These are phyloP conservation scores for Spathaspora passalidarum DNA, from an alignment of 805 yeast genomes.

Conservation along the genomic window DNA sequence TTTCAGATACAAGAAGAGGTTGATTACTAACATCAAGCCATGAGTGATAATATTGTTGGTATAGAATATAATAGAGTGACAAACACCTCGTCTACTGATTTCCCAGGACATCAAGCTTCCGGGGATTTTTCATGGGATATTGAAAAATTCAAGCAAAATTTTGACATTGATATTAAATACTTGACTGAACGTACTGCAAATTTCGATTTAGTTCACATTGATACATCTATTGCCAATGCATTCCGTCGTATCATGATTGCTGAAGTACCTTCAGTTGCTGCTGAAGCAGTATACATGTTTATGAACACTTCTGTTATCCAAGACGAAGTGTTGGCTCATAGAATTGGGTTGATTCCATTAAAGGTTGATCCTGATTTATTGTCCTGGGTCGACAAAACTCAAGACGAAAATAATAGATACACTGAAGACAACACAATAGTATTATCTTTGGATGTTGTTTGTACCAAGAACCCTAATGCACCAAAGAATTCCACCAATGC, in stretches of 20 bases:
- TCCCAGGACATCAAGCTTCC: slow-evolving; percentile 76
- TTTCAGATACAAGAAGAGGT: not conserved
- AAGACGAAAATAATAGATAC: slow-evolving; percentile 62
- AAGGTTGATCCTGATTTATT: slow-evolving; percentile 87
- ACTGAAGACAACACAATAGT: slow-evolving; percentile 91
- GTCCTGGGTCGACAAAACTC: slow-evolving; percentile 71
- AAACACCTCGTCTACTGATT: slow-evolving; percentile 84
- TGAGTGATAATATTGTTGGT: slow-evolving; percentile 56
- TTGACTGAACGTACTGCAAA: slow-evolving; percentile 69
- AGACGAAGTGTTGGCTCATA: slow-evolving; percentile 94
- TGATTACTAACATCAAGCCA: slow-evolving; percentile 4
- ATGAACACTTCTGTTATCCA: slow-evolving; percentile 96
- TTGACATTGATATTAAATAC: slow-evolving; percentile 65
- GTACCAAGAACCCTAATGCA: slow-evolving; percentile 84
- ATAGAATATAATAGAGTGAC: slow-evolving; percentile 90
- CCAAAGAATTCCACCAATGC: slow-evolving; percentile 78
- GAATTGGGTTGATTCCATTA: slow-evolving; percentile 90
- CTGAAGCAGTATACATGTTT: slow-evolving; percentile 85
- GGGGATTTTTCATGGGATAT: slow-evolving; percentile 79
- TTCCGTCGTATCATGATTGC: slow-evolving; percentile 96
- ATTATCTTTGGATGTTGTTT: slow-evolving; percentile 72
- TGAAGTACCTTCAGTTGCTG: slow-evolving; percentile 94
- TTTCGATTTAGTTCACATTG: slow-evolving; percentile 83
- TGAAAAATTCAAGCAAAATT: slow-evolving; percentile 67
- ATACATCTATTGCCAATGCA: slow-evolving; percentile 93